Percentiles rank a stretch among this genome's conserved stretches.
Conservation (phyloP, 2,329 filamentous ascomycete species). For the Massarina eburnea region DNA sequence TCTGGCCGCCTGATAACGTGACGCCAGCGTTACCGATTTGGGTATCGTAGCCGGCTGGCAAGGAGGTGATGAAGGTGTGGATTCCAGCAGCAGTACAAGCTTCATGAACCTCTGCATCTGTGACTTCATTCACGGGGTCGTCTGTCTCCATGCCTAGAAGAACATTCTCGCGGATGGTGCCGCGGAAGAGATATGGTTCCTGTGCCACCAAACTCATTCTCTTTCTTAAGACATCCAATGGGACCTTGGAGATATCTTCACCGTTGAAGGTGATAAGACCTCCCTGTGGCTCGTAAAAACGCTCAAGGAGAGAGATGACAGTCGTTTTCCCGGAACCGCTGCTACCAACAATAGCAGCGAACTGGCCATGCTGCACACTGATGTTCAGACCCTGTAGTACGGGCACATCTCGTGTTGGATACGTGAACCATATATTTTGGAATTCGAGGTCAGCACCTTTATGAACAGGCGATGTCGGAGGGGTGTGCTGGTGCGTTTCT, state of each 20-base stretch:
- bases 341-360: conserved; percentile 16
- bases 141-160: conserved; percentile 54
- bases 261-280: conserved; percentile 8
- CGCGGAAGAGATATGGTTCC: conserved; percentile 88
- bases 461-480: conserved; percentile 3
- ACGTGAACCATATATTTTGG: conserved; percentile 81
- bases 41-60: conserved; percentile 15
- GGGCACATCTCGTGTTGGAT: conserved; percentile 83
- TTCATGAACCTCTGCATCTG: conserved; percentile 45
- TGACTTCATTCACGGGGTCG: conserved; percentile 13
- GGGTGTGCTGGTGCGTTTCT: conserved; percentile 2
- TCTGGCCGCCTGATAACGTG: conserved; percentile 69
- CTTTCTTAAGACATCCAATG: conserved; percentile 74
- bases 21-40: conserved; percentile 14
- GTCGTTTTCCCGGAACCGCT: conserved; percentile 67
- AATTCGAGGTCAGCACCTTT: conserved; percentile 65
- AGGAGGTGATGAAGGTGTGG: conserved; percentile 20
- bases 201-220: conserved; percentile 87
- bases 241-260: not conserved
- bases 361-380: conserved; percentile 13
- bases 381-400: conserved; percentile 62
- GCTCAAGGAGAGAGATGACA: conserved; percentile 59
- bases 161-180: conserved; percentile 85
- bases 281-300: conserved; percentile 27
- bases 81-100: conserved; percentile 20